phyloP scores from a whole-genome alignment of 345 rosid genomes.

The Euphorbia peplus region DNA sequence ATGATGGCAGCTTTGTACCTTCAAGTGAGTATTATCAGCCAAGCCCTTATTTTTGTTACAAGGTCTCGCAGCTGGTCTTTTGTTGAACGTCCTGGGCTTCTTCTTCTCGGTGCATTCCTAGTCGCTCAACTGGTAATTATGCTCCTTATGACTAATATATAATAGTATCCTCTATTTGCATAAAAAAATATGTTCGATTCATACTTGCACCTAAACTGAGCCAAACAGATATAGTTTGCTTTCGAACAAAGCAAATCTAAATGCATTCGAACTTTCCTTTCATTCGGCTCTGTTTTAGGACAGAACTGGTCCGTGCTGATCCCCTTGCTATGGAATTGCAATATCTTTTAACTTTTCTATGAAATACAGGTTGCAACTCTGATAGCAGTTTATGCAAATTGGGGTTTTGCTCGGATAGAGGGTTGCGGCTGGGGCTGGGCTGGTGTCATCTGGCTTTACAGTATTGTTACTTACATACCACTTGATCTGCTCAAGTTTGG shows the following conservation, averaged over 20 bases:
- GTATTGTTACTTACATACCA: conserved; percentile 64
- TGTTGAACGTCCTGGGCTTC: conserved; percentile 72
- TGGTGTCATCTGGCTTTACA: conserved; percentile 89
- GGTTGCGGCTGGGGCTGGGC: conserved; percentile 98
- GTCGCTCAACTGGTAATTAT: conserved; percentile 69
- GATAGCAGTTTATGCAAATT: conserved; percentile 79
- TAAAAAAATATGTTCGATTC: too few relatives aligned
- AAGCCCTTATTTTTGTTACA: conserved; percentile 85
- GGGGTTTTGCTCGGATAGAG: conserved; percentile 63
- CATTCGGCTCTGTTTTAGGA: too few relatives aligned
- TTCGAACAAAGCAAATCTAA: too few relatives aligned
- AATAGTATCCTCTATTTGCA: too few relatives aligned
- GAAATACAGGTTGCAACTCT: conserved; percentile 57
- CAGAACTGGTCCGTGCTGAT: too few relatives aligned
- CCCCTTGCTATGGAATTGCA: too few relatives aligned
- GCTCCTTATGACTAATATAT: too few relatives aligned
- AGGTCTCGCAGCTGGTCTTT: conserved; percentile 90
- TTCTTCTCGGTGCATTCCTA: conserved; percentile 54
- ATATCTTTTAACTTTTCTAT: too few relatives aligned
- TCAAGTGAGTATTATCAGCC: conserved; percentile 87
- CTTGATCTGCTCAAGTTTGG: conserved; percentile 74
- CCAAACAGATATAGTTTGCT: too few relatives aligned
- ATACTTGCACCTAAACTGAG: too few relatives aligned
- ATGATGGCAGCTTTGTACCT: conserved; percentile 84
- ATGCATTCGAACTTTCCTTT: too few relatives aligned